Base-by-base conservation (phyloP, 495 filamentous ascomycete species). In the Annulohypoxylon bovei region DNA sequence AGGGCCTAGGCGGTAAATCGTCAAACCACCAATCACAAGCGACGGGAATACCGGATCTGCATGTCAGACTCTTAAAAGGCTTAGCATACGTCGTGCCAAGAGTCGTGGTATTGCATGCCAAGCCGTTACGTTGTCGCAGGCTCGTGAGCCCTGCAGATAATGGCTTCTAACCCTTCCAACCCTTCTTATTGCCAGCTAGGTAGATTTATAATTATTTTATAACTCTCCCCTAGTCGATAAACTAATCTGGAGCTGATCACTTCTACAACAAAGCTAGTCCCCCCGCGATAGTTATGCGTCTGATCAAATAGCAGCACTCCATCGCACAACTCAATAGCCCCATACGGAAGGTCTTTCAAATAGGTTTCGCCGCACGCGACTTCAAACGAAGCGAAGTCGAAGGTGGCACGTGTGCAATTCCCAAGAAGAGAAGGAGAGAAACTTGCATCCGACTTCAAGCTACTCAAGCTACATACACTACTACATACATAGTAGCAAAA, bases 71-170 rank as follows among this genome's bases (percentile, higher is more conserved):
- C 49, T 62, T 20, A 61, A 68, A 62, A 22, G 63, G 68, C 55
- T 52, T 68, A 65, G 70, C 27, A 64, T 35, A 32, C 54, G 55
- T 56, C 20, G 18, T 42, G 69, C 70, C 70, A 72, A 72, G 70
- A 65, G 23, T 39, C 25, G 30, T 49, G 22, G 47, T 47, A 59
- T 50, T 59, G 46, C 30, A 59, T 55, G 70, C 70, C 70, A 72
- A 72, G 70, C 18, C 42, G 42, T 65, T 12, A n/a, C 40, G 33
- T 27, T 64, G 68, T 62, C 52, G 57, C 63, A 63, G 62, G 28
- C 27, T 60, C 35, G 25, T 22, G 39, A 47, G 56, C 56, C 39
- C 39, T 60, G 56, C 37, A 47, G 39, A 60, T 42, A 42, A 22
- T 35, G 11, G 46, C 14, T n/a, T n/a, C n/a, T n/a, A n/a, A n/a